Evolutionary conservation across 2,329 filamentous ascomycete species (phyloP).

Genomic region (Colletotrichum destructivum): DNA sequence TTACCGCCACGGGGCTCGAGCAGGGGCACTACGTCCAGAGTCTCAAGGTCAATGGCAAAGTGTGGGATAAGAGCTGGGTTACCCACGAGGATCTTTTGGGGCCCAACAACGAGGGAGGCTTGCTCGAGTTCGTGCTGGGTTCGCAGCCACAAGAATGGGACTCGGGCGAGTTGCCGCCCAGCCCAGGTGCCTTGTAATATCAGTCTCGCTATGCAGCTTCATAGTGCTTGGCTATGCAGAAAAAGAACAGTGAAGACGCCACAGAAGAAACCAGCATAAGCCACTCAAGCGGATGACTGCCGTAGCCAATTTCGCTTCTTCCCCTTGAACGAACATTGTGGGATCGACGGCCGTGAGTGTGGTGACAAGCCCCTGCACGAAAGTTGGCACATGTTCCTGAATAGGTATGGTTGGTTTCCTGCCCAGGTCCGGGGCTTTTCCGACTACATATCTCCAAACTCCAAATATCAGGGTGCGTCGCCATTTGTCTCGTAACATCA

Average conservation of each 20-base stretch:
- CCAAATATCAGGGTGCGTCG: not conserved
- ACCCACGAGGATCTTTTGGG: slow-evolving; percentile 64
- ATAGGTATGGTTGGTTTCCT: not conserved
- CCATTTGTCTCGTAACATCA: not conserved
- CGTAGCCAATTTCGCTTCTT: too few species aligned
- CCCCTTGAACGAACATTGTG: too few species aligned
- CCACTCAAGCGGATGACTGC: too few species aligned
- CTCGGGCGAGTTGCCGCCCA: slow-evolving; percentile 64
- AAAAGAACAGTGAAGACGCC: too few species aligned
- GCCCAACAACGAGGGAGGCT: slow-evolving; percentile 55
- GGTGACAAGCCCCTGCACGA: not conserved
- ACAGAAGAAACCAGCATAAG: too few species aligned
- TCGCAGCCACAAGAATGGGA: slow-evolving; percentile 54
- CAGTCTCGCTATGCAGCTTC: not conserved
- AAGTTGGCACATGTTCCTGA: slow-evolving; percentile 8
- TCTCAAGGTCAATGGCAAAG: slow-evolving; percentile 66
- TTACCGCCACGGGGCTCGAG: slow-evolving; percentile 61
- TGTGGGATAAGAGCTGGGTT: slow-evolving; percentile 70
- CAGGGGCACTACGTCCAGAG: slow-evolving; percentile 67
- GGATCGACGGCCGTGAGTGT: too few species aligned
- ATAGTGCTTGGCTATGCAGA: not conserved
- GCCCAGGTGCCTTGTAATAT: slow-evolving; percentile 52
- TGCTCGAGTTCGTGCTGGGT: slow-evolving; percentile 64
- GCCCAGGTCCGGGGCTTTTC: not conserved
- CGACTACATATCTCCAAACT: not conserved